These are phyloP conservation scores for Nannochloropsis salina DNA, from an alignment of 108 stramenopile genomes.

Conservation along the genomic window DNA sequence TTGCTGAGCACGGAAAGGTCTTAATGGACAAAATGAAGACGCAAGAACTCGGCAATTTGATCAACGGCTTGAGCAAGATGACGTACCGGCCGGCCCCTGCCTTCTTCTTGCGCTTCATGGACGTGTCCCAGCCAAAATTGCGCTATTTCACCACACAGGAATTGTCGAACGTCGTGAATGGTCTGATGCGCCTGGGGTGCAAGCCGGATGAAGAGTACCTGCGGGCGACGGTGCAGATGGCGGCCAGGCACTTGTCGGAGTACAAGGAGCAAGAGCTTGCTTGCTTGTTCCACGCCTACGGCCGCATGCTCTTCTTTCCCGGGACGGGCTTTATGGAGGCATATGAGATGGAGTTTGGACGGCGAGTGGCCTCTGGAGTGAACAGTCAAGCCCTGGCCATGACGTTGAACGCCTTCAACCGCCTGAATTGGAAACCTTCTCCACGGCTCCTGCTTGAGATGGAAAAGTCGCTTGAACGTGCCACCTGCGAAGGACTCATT, in stretches of 20 bases:
- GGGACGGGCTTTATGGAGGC: background rate
- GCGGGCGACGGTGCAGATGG: constrained; percentile 3
- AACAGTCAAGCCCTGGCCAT: background rate
- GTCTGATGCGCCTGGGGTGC: background rate
- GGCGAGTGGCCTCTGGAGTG: background rate
- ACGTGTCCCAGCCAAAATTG: background rate
- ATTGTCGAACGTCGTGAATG: background rate
- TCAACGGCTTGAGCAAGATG: constrained; percentile 3
- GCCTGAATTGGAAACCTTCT: constrained; percentile 14
- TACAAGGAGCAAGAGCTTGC: background rate
- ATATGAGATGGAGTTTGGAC: background rate
- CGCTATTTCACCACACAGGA: constrained; percentile 3
- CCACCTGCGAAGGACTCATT: constrained; percentile 12
- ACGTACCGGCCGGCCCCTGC: constrained; percentile 5
- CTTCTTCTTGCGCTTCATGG: background rate
- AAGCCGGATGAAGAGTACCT: constrained; percentile 20
- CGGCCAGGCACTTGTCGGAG: background rate
- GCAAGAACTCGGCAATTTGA: constrained; percentile 1
- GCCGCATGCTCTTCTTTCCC: constrained; percentile 5
- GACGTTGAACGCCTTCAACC: constrained; percentile 5
- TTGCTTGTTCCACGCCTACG: background rate
- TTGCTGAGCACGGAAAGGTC: background rate
- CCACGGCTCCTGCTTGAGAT: background rate
- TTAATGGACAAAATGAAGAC: constrained; percentile 11
- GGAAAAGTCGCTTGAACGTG: background rate